A percentile compares a stretch with the other conserved stretches of the same genome.
These are phyloP conservation scores for Austroboletus niveus DNA, from an alignment of 1,284 basidiomycete species.

Conservation along the genomic window DNA sequence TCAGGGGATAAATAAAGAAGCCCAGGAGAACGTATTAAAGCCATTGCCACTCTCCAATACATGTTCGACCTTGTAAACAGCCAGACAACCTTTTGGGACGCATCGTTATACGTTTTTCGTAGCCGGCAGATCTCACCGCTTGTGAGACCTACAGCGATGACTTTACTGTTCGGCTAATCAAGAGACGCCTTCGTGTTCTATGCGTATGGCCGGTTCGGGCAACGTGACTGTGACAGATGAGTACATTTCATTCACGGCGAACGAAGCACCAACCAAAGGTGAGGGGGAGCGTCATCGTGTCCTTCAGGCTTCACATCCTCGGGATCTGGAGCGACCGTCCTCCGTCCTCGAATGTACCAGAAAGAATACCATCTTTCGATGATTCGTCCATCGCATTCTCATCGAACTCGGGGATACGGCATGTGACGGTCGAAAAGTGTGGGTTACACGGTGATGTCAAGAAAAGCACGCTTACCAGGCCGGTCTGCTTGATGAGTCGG, in stretches of 20 bases:
- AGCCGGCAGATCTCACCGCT: slow-evolving; percentile 55
- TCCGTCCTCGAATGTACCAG: slow-evolving; percentile 63
- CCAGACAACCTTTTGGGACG: slow-evolving; percentile 60
- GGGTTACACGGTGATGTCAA: no score
- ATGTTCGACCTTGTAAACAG: slow-evolving; percentile 68
- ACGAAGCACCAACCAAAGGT: slow-evolving; percentile 37
- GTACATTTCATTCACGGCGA: neutral
- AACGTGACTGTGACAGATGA: slow-evolving; percentile 28
- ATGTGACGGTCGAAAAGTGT: no score
- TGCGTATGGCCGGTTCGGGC: slow-evolving; percentile 59
- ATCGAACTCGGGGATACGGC: no score
- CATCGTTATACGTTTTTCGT: neutral
- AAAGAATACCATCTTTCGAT: slow-evolving; percentile 74
- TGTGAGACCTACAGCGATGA: slow-evolving; percentile 76
- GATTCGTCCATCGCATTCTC: slow-evolving; percentile 5
- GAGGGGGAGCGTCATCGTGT: slow-evolving; percentile 31
- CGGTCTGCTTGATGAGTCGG: slow-evolving; percentile 68
- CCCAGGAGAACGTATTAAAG: slow-evolving; percentile 26
- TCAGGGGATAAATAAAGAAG: neutral
- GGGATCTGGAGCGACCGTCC: slow-evolving; percentile 41
- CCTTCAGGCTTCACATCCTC: slow-evolving; percentile 39
- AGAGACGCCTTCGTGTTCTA: slow-evolving; percentile 76
- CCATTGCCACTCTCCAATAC: slow-evolving; percentile 38
- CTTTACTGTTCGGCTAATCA: slow-evolving; percentile 84
- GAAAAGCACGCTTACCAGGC: slow-evolving; percentile 38